Evolutionary conservation across 2,329 filamentous ascomycete species (phyloP), one percentile per base, ranked within the genome.

Genomic region (Scedosporium dehoogii): DNA sequence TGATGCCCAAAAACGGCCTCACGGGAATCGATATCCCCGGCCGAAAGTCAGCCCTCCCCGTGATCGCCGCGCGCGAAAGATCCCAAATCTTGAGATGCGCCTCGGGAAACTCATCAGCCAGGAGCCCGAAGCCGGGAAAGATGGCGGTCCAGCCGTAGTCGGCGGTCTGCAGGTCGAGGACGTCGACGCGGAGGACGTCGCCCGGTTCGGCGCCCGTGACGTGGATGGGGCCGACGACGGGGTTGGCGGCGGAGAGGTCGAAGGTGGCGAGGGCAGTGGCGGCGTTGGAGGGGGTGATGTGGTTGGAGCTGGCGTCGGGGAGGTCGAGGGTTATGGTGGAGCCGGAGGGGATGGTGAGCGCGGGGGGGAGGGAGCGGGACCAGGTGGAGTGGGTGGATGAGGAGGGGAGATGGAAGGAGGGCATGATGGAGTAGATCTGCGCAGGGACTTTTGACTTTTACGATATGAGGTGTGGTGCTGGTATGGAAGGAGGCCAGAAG

Each of bases 131-230:
- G 18, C 73, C 74, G 0, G 77, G 77, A 59, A 83, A 73, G 33
- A 82, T 74, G n/a, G 75, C 78, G 0, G 80, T 81, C 80, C 80
- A 83, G 33, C 80, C 81, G 73, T 77, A 82, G 61, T 73, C 71
- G 2, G 73, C 75, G 4, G 78, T 73, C 62, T 73, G 65, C 4
- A 83, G 71, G 25, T 74, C 72, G 16, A 82, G 73, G 59, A 83
- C 72, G 51, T 83, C 80, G 51, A 83, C 72, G 64, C 79, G 77
- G 29, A 83, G 72, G 1, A 81, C 76, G 67, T 83, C 80, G 46
- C 81, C 81, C 0, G 80, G 79, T 62, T 77, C 71, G 12, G 80
- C 80, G 59, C 73, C 77, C 58, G 78, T 73, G 62, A 83, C 68
- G 65, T 72, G 78, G 41, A 84, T 75, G 10, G 81, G 81, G 0